These are phyloP conservation scores for Pyrus communis DNA, from an alignment of 306 rosid genomes.

Conservation along the genomic window DNA sequence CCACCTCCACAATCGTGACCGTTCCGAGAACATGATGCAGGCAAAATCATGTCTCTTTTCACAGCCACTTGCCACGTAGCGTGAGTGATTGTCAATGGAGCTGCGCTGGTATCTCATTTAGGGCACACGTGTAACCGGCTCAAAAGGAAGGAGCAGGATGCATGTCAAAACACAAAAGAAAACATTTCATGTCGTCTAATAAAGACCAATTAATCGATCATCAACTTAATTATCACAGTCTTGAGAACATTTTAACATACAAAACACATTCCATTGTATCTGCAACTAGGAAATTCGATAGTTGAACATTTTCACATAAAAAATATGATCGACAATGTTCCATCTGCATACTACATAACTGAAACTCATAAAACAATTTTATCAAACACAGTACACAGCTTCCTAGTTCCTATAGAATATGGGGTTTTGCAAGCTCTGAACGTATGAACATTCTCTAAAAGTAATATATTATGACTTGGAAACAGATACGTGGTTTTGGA, in stretches of 20 bases:
- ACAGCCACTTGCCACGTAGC: slow-evolving; percentile 17
- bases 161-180: background rate
- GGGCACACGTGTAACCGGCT: slow-evolving; percentile 39
- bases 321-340: background rate
- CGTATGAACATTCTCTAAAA: background rate
- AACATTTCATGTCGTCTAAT: background rate
- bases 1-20: slow-evolving; percentile 1
- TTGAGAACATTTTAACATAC: background rate
- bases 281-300: background rate
- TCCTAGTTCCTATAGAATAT: background rate
- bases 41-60: background rate
- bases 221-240: background rate
- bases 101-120: background rate
- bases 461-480: background rate
- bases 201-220: background rate
- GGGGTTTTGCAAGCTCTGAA: background rate
- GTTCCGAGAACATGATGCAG: background rate
- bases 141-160: background rate
- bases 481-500: background rate
- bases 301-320: background rate
- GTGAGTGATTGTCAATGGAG: background rate
- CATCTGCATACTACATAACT: background rate
- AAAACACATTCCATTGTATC: background rate
- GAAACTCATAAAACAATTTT: background rate
- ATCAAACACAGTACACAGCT: background rate